Base-by-base conservation (phyloP, 768 basidiomycete genomes). In the Leccinellum rugosiceps region DNA sequence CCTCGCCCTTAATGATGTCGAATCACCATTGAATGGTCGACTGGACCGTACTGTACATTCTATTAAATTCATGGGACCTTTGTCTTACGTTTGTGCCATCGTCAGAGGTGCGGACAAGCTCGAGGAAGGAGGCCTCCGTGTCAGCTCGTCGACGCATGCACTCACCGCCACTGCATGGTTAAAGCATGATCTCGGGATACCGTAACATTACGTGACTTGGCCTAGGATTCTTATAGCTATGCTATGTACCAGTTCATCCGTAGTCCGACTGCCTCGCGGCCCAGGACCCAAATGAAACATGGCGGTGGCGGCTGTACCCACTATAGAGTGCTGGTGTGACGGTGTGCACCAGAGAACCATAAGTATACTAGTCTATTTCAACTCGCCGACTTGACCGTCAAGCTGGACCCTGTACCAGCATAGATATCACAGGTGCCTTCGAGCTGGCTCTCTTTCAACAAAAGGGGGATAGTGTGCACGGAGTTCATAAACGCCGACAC, bases 111-210 rank as follows among this genome's bases (percentile, higher is more conserved):
- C 50, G 43, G 48, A 56, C 47, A 6, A 47, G 44, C 31, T 41
- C 43, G 17, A 47, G 47, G 48, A 34, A 31, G 28, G n/a, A n/a
- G 38, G 38, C 38, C 38, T 41, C 38, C 41, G 19, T 43, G 41
- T 43, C 38, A 41, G 38, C 31, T 31, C 31, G 57, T 52, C 48
- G 50, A 47, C 46, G 23, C 63, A 60, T 64, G 61, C 41, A 43
- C 64, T 68, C 68, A 69, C 46, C 61, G 67, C 68, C 69, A 71
- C 69, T 67, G 63, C 69, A 25, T 68, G 69, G 59, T 62, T 47
- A 51, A 58, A 50, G 65, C 68, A 62, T 61, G 68, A 68, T 65
- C 38, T 35, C 62, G 69, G 68, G 38, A 70, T 71, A 59, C 58
- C 68, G 69, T 70, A 59, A 58, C 3, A 51, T 68, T 70, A 70